Conservation (phyloP, 2,329 filamentous ascomycete species). For the Hymenoscyphus fraxineus region DNA sequence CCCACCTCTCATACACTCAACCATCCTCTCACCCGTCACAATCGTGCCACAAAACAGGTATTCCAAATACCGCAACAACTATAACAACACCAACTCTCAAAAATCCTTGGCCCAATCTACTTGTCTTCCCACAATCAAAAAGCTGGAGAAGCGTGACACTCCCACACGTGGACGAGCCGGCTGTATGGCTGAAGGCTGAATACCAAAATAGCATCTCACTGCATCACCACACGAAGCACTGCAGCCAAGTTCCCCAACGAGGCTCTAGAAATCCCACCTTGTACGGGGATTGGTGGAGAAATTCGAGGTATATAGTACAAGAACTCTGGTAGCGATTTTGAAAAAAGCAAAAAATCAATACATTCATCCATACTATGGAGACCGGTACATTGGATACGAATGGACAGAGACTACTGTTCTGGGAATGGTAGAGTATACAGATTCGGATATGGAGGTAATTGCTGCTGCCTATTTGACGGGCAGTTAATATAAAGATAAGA, state of each 20-base stretch:
- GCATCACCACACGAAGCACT: not conserved
- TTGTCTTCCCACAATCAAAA: not conserved
- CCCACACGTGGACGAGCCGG: not conserved
- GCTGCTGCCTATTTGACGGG: conserved; percentile 4
- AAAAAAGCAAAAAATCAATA: not conserved
- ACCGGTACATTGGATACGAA: too few relatives aligned
- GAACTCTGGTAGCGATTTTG: not conserved
- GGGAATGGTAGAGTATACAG: not conserved
- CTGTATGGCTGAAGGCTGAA: not conserved
- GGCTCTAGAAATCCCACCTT: not conserved
- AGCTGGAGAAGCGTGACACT: not conserved
- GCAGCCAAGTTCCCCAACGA: not conserved
- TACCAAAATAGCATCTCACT: not conserved
- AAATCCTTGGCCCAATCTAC: not conserved
- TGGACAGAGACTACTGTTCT: not conserved
- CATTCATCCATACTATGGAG: not conserved
- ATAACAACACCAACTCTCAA: not conserved
- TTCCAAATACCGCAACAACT: not conserved
- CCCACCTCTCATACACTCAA: not conserved
- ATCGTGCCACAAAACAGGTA: not conserved
- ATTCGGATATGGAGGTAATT: not conserved
- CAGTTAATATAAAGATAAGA: conserved; percentile 6
- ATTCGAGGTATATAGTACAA: not conserved
- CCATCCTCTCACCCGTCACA: not conserved
- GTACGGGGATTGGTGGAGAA: not conserved